Evolutionary conservation across 2,329 filamentous ascomycete species (phyloP), one percentile per base, ranked within the genome.

Genomic region (Domatiomyces catenatus): DNA sequence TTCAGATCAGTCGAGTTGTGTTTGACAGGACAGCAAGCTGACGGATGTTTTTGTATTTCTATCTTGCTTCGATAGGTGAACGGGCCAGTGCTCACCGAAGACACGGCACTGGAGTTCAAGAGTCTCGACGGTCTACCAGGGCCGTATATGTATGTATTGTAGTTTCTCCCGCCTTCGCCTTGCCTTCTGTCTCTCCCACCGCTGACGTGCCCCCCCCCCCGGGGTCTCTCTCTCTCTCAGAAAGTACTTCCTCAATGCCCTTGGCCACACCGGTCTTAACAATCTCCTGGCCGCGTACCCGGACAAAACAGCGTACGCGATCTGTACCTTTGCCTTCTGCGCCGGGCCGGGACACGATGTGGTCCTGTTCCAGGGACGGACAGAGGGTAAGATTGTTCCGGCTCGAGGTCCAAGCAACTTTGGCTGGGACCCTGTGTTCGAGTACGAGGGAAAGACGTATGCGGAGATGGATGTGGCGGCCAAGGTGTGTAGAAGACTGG

Each of bases 351-450:
- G 86, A 2, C 74, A 86, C 49, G 80, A 94, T 62, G 83, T 86
- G 1, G 75, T 94, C 24, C 73, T 96, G 15, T 98, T 98, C 69
- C 89, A 98, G 68, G 92, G 92, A 7, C 76, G 86, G 53, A 95
- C 89, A 10, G 75, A 84, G 76, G 81, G 90, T 52, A 86, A 81
- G 64, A 88, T 98, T 63, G 90, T 96, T 42, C 80, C 81, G 28
- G 78, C 88, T 18, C 76, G 92, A 64, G 92, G 92, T 5, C 82
- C 86, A 44, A 70, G 79, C 17, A 75, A 78, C 49, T 98, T 98
- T 65, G 92, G 89, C 45, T 98, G 92, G 92, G 92, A 98, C 66
- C 80, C 92, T 1, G 83, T 94, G 57, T 98, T 98, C 61, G 92
- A 98, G 69, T 90, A 93, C 59, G 77, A 93, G 57, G 89, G 89